Evolutionary conservation across 805 yeast species (phyloP), one percentile per base, ranked within the genome.

Genomic region (Ogataea glucozyma): DNA sequence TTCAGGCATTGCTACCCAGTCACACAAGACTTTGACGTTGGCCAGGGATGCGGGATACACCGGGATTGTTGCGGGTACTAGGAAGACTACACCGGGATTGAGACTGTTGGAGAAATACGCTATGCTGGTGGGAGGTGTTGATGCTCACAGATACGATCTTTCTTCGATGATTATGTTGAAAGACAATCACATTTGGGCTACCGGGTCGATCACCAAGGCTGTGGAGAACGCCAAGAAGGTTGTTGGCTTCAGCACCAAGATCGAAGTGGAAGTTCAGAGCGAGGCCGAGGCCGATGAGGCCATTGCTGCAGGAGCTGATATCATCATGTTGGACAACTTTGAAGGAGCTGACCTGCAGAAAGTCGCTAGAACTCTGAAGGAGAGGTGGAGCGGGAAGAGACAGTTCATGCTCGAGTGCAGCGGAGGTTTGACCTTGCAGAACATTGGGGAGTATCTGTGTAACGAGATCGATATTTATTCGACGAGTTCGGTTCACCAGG

Each of bases 61-160:
- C 3, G 98, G 98, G 0, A 74, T 83, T 18, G 88, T 90, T 60
- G 97, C 98, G 0, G 98, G 97, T 6, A 90, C 98, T 1, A 78
- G 98, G 60, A 90, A 90, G 66, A 91, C 97, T n/a, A 91, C 98
- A 0, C 98, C 98, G 0, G 98, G 98, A 0, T 75, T 90, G 49
- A 78, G 98, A 57, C 71, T 83, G 31, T 67, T 91, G 44, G 98
- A 90, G 61, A 90, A 90, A 62, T 90, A 90, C 66, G 84, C 96
- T 18, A 91, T 90, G 98, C 68, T 88, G 23, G 95, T 90, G 8
- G 98, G 97, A 23, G 97, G 97, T 3, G 85, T 88, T 43, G 98
- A 90, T 60, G 76, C 93, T 42, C 98, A 90, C 64, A 74, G 98
- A 50, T 88, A 88, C 60, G 97, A 91, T 61, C 76, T 90, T 43